Evolutionary conservation across 176 grass and related monocot species (phyloP).

Genomic region (Dactylis glomerata): DNA sequence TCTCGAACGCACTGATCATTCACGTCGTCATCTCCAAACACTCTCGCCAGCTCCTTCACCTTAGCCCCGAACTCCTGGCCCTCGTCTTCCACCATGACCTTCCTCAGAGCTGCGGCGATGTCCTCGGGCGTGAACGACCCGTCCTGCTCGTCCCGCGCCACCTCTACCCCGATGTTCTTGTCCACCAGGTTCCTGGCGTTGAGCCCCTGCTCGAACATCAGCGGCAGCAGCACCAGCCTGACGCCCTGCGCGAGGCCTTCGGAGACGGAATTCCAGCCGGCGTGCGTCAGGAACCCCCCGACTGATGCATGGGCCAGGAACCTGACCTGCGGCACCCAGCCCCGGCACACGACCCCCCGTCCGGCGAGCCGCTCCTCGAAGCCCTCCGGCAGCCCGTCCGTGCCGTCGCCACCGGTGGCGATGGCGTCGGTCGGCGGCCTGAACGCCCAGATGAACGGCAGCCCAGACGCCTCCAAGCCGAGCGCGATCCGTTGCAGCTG

Average conservation of each 20-base stretch:
- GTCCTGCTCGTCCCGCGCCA: slow-evolving; percentile 43
- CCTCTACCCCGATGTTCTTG: slow-evolving; percentile 44
- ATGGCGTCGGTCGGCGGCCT: slow-evolving; percentile 16
- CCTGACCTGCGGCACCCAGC: slow-evolving; percentile 52
- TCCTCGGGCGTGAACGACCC: slow-evolving; percentile 43
- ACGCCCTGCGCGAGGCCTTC: slow-evolving; percentile 50
- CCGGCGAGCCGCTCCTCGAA: slow-evolving; percentile 30
- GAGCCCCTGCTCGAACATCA: slow-evolving; percentile 65
- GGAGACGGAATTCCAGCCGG: slow-evolving; percentile 52
- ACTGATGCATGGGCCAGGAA: slow-evolving; percentile 48
- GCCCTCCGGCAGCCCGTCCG: slow-evolving; percentile 26
- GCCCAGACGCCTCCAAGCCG: slow-evolving; percentile 44
- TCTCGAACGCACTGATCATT: slow-evolving; percentile 37
- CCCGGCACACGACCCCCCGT: slow-evolving; percentile 31
- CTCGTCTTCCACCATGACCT: slow-evolving; percentile 46
- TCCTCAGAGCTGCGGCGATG: slow-evolving; percentile 45
- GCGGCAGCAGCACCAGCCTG: slow-evolving; percentile 48
- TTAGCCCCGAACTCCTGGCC: slow-evolving; percentile 25
- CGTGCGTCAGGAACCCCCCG: slow-evolving; percentile 59
- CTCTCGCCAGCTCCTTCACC: slow-evolving; percentile 30
- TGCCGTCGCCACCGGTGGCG: not conserved
- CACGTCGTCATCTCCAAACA: slow-evolving; percentile 50
- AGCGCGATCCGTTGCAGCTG: slow-evolving; percentile 47
- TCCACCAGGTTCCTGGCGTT: slow-evolving; percentile 50
- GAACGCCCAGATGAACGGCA: slow-evolving; percentile 69